Percentiles rank a stretch among this genome's conserved stretches.
Conservation (phyloP, 1,139 yeast species). For the Magnusiomyces tetraspermus region DNA sequence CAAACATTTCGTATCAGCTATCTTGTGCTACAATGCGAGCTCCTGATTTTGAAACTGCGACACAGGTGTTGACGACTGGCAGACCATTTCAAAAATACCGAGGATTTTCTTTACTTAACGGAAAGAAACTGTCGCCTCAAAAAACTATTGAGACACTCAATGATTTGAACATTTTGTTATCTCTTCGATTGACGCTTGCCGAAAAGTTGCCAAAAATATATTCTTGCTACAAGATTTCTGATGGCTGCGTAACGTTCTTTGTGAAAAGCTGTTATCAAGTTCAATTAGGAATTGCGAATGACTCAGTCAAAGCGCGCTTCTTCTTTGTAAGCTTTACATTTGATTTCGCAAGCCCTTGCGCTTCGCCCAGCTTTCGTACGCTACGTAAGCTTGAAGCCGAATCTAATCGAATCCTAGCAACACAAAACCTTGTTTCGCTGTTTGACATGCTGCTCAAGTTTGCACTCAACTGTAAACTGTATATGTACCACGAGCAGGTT, state of each 20-base stretch:
- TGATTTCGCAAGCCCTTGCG: background rate
- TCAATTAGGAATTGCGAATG: constrained; percentile 62
- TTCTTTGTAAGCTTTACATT: background rate
- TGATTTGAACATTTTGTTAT: constrained; percentile 62
- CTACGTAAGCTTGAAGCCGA: background rate
- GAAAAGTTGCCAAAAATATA: constrained; percentile 53
- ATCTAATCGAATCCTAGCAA: constrained; percentile 51
- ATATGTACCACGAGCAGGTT: constrained; percentile 58
- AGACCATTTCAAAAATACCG: constrained; percentile 68
- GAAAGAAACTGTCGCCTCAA: constrained; percentile 44
- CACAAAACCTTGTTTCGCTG: constrained; percentile 47
- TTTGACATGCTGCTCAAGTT: constrained; percentile 63
- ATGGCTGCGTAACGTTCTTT: constrained; percentile 67
- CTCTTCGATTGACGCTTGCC: constrained; percentile 65
- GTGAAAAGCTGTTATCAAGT: constrained; percentile 60
- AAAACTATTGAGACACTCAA: constrained; percentile 53
- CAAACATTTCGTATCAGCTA: constrained; percentile 52
- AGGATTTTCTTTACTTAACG: constrained; percentile 45
- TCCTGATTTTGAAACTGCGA: constrained; percentile 76
- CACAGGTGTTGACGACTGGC: constrained; percentile 73
- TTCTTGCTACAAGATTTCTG: constrained; percentile 50
- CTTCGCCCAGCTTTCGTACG: background rate
- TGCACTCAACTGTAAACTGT: constrained; percentile 63
- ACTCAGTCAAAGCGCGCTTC: constrained; percentile 33
- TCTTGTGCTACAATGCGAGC: constrained; percentile 82